phyloP scores from a whole-genome alignment of 257 asterid species.

The Solanum sparsipilum region DNA sequence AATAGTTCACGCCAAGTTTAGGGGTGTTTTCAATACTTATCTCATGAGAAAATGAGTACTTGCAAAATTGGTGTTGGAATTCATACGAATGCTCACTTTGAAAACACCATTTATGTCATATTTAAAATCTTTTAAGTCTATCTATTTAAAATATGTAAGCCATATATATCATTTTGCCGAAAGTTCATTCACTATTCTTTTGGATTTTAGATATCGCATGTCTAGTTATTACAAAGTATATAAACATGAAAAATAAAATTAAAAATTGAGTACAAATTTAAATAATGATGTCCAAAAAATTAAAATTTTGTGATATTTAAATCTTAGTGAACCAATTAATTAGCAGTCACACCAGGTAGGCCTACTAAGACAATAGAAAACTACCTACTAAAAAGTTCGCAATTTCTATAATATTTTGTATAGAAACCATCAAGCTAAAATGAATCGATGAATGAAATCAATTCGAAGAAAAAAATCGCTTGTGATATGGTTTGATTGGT shows the following conservation, averaged over 20 bases:
- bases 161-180: not conserved
- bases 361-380: not conserved
- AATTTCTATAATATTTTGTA: not conserved
- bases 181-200: not conserved
- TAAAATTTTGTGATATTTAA: not conserved
- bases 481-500: not conserved
- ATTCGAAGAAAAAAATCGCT: not conserved
- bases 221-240: not conserved
- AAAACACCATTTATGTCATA: not conserved
- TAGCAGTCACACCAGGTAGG: not conserved
- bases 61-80: no score
- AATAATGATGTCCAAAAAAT: not conserved
- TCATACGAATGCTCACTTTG: no score
- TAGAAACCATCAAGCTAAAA: not conserved
- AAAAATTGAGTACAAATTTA: not conserved
- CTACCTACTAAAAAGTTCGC: no score
- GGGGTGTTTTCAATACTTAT: no score
- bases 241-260: no score
- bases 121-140: not conserved
- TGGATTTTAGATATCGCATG: not conserved
- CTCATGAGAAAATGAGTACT: not conserved
- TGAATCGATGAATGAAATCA: not conserved
- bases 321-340: not conserved
- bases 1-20: no score
- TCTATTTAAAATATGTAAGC: not conserved